Conservation (phyloP, 2,329 filamentous ascomycete species). For the Apiospora hydei region DNA sequence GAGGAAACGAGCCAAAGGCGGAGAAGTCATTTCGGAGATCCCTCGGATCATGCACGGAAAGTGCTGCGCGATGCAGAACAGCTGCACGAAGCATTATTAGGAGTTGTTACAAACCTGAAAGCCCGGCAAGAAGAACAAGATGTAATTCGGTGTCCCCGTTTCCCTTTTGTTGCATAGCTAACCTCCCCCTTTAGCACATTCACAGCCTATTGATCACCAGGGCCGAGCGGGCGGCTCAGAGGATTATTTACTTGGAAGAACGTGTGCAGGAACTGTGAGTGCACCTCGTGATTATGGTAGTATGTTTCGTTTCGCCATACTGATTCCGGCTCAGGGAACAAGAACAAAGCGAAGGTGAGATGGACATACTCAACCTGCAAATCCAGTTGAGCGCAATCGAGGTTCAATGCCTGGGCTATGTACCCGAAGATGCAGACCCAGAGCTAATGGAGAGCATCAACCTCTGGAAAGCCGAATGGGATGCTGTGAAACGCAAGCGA, state of each 20-base stretch:
- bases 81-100: conserved; percentile 58
- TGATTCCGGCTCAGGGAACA: conserved; percentile 53
- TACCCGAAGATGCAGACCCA: conserved; percentile 58
- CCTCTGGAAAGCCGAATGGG: conserved; percentile 69
- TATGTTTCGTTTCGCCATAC: conserved; percentile 24
- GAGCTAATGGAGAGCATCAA: conserved; percentile 66
- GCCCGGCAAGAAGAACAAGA: conserved; percentile 67
- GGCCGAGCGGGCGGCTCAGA: conserved; percentile 63
- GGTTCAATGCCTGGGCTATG: conserved; percentile 58
- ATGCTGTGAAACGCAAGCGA: conserved; percentile 56
- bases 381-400: conserved; percentile 70
- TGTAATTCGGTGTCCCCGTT: conserved; percentile 46
- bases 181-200: conserved; percentile 58
- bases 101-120: conserved; percentile 58
- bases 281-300: conserved; percentile 28
- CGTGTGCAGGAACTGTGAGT: conserved; percentile 64
- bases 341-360: conserved; percentile 63
- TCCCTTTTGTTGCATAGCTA: conserved; percentile 10
- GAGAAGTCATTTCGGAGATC: conserved; percentile 24
- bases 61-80: conserved; percentile 50
- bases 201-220: conserved; percentile 66
- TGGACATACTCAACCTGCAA: conserved; percentile 67
- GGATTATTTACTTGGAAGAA: conserved; percentile 66
- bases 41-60: conserved; percentile 39
- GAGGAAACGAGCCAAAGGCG: not conserved